phyloP scores from a whole-genome alignment of 1,139 yeast genomes.

The Diutina neorugosa region DNA sequence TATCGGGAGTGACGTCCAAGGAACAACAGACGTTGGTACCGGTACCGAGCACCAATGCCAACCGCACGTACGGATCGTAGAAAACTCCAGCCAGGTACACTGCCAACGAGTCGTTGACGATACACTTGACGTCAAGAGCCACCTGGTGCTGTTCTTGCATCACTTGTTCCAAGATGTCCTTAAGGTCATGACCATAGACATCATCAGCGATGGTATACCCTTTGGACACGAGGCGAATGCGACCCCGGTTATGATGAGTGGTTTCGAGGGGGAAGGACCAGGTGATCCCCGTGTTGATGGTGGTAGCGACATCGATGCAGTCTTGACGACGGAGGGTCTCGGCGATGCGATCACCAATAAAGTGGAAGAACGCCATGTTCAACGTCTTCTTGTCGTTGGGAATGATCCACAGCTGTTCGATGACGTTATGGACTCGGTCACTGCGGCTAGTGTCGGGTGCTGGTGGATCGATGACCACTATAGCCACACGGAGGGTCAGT shows the following conservation, averaged over 20 bases:
- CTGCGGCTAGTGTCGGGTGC: conserved; percentile 3
- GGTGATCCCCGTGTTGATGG: conserved; percentile 35
- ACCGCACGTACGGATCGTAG: conserved; percentile 22
- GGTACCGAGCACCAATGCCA: conserved; percentile 36
- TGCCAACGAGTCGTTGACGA: conserved; percentile 34
- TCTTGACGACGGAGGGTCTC: conserved; percentile 20
- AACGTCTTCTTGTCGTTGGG: conserved; percentile 26
- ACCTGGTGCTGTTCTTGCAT: conserved; percentile 14
- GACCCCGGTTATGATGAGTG: conserved; percentile 31
- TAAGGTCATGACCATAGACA: conserved; percentile 28
- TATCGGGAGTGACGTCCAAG: conserved; percentile 12
- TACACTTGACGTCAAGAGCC: conserved; percentile 19
- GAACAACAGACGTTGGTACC: conserved; percentile 34
- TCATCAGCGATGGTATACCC: conserved; percentile 36
- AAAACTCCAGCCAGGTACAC: conserved; percentile 36
- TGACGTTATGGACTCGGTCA: conserved; percentile 18
- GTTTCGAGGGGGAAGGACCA: conserved; percentile 49
- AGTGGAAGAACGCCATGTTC: conserved; percentile 26
- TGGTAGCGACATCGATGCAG: conserved; percentile 8
- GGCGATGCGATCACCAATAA: conserved; percentile 23
- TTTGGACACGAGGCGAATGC: conserved; percentile 34
- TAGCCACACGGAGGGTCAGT: conserved; percentile 36
- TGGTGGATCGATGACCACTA: conserved; percentile 22
- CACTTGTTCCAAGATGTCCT: conserved; percentile 24
- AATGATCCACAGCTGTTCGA: conserved; percentile 29